Evolutionary conservation across 352 stramenopile genomes (phyloP), one percentile per base, ranked within the genome.

Genomic region (Lagenidium sp.): DNA sequence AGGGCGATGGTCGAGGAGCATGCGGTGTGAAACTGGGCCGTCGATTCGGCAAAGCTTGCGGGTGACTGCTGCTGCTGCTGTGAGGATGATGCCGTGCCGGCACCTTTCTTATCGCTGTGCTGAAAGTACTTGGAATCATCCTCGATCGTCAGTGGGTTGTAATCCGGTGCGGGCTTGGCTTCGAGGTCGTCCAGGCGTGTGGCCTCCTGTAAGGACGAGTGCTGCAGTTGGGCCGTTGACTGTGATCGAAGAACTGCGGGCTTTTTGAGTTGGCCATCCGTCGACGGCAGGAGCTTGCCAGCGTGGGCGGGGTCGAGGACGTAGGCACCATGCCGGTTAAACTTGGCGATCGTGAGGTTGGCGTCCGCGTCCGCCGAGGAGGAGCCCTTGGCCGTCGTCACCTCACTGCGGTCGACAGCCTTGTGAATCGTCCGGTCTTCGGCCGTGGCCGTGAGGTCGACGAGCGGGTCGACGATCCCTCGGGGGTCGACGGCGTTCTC

Each of bases 111-210:
- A 37, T 60, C 44, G 22, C 74, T 65, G 43, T 76, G 68, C 35
- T 90, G 72, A 28, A 93, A 93, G 53, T 93, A 93, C 21, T 77
- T 71, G 10, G 77, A 82, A 21, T 88, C 74, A 36, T 93, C 75
- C 50, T 86, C 81, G 19, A 93, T 65, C 35, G 71, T 89, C 40
- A 93, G 51, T 10, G 81, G 77, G 12, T 87, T 83, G 51, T 82
- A 85, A n/a, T 71, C 62, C 5, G 66, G 63, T 6, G 57, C 28
- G n/a, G 36, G 39, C 30, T 82, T 76, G 39, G 53, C 44, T 32
- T 74, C 41, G 18, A 93, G 46, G 57, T 93, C 81, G 26, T 93
- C 77, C 30, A 93, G 57, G 23, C 77, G 26, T 1, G 75, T 87
- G 7, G 81, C 77, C 3, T 86, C 62, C 18, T 57, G 44, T n/a